Evolutionary conservation across 441 rosid genomes (phyloP), one percentile per base, ranked within the genome.

Genomic region (Bruguiera hainesii): DNA sequence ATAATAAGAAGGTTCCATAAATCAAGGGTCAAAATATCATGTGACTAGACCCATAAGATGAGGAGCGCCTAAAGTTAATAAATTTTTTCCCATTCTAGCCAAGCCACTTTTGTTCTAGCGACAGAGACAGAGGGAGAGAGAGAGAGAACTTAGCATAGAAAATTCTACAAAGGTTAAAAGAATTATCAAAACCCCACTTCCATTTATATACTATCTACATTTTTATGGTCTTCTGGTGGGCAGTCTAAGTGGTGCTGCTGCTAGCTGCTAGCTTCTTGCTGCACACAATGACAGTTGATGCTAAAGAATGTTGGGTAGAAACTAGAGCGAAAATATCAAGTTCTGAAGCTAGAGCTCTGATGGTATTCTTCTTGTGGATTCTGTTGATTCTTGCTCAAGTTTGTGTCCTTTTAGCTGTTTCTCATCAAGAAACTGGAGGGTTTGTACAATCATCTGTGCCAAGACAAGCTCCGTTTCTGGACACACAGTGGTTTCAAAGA

Each of bases 21-120:
- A 89, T 92, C 91, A 89, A 87, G 98, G 95, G 96, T 82, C 90
- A 81, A 42, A 42, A 78, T 83, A 75, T 85, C 84, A 75, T 84
- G 89, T 85, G 88, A 80, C 70, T 35, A 58, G 72, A 80, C 89
- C 84, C 86, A 73, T 75, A 81, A 82, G 73, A 79, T 59, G 58
- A 77, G 83, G 70, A 72, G 58, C 11, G 56, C 21, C 67, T 39
- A 39, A 68, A 42, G 55, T n/a, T 61, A 16, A 66, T 28, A 33
- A 2, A 20, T 33, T 62, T 18, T 57, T 42, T 60, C 35, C 65
- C 53, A 66, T 67, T 55, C 52, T 56, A 42, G 48, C 48, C 55
- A 73, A 66, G 71, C 61, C 71, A 30, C 48, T 46, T 68, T 37
- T 25, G 11, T 20, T 23, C 29, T 23, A 1, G 48, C 0, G 5